A percentile compares a stretch with the other conserved stretches of the same genome.
These are phyloP conservation scores for Phaeotremella fagi DNA, from an alignment of 768 basidiomycete species.

Conservation along the genomic window DNA sequence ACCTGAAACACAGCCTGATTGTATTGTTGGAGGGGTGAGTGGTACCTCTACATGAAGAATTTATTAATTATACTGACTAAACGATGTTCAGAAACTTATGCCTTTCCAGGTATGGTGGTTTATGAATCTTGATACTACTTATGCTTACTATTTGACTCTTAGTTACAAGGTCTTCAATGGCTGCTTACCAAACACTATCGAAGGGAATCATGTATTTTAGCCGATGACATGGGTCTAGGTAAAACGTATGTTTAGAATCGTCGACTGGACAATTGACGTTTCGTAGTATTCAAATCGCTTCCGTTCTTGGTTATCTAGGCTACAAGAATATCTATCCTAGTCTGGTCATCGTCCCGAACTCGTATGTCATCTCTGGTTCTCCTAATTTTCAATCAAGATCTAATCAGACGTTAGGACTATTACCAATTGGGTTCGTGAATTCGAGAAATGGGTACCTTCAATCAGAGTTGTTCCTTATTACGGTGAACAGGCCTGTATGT, in stretches of 20 bases:
- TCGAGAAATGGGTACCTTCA: constrained; percentile 64
- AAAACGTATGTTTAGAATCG: constrained; percentile 44
- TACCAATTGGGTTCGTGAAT: constrained; percentile 88
- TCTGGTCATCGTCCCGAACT: constrained; percentile 91
- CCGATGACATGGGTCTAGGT: constrained; percentile 87
- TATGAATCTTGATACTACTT: background rate
- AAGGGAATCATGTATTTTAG: constrained; percentile 55
- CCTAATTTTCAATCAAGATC: background rate
- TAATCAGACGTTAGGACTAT: constrained; percentile 55
- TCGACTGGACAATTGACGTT: constrained; percentile 46
- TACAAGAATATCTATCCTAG: constrained; percentile 62
- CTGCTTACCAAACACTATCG: constrained; percentile 43
- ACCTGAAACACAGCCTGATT: constrained; percentile 58
- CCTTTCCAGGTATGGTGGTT: constrained; percentile 66
- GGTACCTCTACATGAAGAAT: background rate
- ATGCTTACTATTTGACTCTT: background rate
- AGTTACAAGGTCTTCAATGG: constrained; percentile 51
- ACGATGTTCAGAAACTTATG: constrained; percentile 58
- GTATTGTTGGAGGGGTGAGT: constrained; percentile 55
- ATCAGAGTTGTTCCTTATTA: constrained; percentile 63
- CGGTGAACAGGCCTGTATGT: constrained; percentile 66
- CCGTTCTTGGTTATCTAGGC: constrained; percentile 68
- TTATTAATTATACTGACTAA: background rate
- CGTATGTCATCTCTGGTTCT: constrained; percentile 44
- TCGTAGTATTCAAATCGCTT: constrained; percentile 82